phyloP scores from a whole-genome alignment of 2,329 filamentous ascomycete genomes.

The Colletotrichum tanaceti region DNA sequence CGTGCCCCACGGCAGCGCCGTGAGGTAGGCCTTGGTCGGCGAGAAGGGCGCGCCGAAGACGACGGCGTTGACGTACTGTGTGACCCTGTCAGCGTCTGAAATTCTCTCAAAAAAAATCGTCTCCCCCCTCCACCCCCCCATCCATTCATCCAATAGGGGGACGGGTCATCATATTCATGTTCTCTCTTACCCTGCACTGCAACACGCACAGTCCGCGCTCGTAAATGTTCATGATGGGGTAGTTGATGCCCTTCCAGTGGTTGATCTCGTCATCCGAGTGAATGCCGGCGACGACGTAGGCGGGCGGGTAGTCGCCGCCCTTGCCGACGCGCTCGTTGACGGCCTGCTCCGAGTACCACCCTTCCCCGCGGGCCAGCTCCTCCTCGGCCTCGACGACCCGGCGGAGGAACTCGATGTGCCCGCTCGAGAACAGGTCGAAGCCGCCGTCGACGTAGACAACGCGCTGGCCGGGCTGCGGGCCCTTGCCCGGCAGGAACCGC shows the following conservation, averaged over 20 bases:
- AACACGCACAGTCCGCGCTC: conserved; percentile 95
- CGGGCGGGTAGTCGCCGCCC: conserved; percentile 81
- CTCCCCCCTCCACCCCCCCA: no score
- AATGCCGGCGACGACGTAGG: conserved; percentile 91
- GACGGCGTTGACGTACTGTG: conserved; percentile 85
- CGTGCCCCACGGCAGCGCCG: conserved; percentile 76
- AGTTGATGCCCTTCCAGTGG: conserved; percentile 96
- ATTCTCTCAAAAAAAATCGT: no score
- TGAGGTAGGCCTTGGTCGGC: conserved; percentile 82
- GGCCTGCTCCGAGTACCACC: conserved; percentile 79
- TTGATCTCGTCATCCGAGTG: conserved; percentile 98
- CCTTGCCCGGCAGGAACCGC: conserved; percentile 76
- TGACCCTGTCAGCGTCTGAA: background rate
- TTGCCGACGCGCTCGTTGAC: conserved; percentile 71
- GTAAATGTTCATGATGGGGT: conserved; percentile 99
- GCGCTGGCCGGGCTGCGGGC: conserved; percentile 79
- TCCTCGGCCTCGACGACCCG: conserved; percentile 81
- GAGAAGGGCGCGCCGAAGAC: conserved; percentile 92
- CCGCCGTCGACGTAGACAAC: conserved; percentile 96
- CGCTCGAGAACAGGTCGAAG: conserved; percentile 95
- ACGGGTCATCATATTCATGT: no score
- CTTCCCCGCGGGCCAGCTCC: conserved; percentile 71
- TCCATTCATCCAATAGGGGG: background rate
- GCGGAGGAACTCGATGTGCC: conserved; percentile 94
- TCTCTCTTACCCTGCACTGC: conserved; percentile 79